Evolutionary conservation across 1,139 yeast genomes (phyloP), one percentile per base, ranked within the genome.

Genomic region (Lodderomyces parapsilosis): DNA sequence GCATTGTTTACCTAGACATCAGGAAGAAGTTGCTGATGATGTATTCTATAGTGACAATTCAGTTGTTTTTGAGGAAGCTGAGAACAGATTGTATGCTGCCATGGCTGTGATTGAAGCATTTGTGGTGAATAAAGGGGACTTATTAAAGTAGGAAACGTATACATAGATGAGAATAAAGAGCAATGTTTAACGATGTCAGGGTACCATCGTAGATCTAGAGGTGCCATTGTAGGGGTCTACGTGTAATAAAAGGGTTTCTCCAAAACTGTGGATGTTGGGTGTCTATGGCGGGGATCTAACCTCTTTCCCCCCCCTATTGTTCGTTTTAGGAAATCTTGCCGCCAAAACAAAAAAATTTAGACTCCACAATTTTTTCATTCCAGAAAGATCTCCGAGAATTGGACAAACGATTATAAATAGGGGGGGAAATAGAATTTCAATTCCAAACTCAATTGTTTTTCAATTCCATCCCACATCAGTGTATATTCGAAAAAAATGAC

Each of bases 1-100:
- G 97, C 99, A 93, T 62, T 93, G 99, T 66, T 75, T 93, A 54
- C 99, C 99, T 50, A 84, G 99, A 68, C 96, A 93, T 55, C 77
- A 79, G 25, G 97, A 91, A 63, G 99, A 93, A 66, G 99, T 93
- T 36, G 76, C 82, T 35, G 99, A 93, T 62, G 96, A 86, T 37
- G 94, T 93, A 1, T 93, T 93, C 60, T 93, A 91, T 66, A 75
- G 91, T 42, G 81, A 83, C 28, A 78, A 84, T 25, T 88, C 96
- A 1, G 70, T 93, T 44, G 99, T 93, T 7, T 93, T 93, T 66
- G 84, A 83, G 53, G 97, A 93, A 67, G 99, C 96, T 30, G 99
- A 93, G 68, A 93, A 93, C 69, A 79, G 99, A 65, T 70, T 93
- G 35, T 93, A 94, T 60, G 96, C 99, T 42, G 98, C 98, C 36